Evolutionary conservation across 768 basidiomycete species (phyloP).

Genomic region (Tricholoma saponaceum): DNA sequence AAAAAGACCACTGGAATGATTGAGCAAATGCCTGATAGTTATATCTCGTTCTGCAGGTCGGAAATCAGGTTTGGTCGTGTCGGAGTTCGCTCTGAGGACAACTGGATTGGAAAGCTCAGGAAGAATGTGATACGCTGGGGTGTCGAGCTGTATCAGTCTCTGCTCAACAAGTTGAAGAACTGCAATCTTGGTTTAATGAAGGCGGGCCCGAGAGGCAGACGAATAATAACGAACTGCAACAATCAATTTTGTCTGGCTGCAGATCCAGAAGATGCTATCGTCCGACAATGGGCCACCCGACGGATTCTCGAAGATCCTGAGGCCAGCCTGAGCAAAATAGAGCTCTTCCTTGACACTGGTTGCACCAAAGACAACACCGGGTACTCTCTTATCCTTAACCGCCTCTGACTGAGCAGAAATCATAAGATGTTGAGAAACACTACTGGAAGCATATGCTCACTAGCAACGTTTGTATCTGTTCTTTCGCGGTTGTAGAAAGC

Average conservation of each 20-base stretch:
- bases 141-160: conserved; percentile 27
- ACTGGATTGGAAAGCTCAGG: conserved; percentile 26
- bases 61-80: neutral
- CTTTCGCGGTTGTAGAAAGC: neutral
- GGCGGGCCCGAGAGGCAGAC: neutral
- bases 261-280: conserved; percentile 34
- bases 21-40: conserved; percentile 17
- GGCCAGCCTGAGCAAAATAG: conserved; percentile 22
- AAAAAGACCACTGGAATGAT: conserved; percentile 22
- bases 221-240: conserved; percentile 21
- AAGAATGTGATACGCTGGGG: conserved; percentile 22
- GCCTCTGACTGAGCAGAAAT: conserved; percentile 6
- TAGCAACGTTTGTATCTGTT: conserved; percentile 6
- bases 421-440: neutral
- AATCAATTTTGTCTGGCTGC: conserved; percentile 33
- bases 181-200: conserved; percentile 20
- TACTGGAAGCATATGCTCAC: neutral
- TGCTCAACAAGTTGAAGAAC: conserved; percentile 30
- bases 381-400: conserved; percentile 15
- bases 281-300: too few species aligned
- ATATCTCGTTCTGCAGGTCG: conserved; percentile 14
- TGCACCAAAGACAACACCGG: conserved; percentile 24
- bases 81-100: conserved; percentile 2
- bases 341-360: conserved; percentile 24
- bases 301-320: conserved; percentile 20